These are phyloP conservation scores for Lentinula edodes DNA, from an alignment of 768 basidiomycete species.

Conservation along the genomic window DNA sequence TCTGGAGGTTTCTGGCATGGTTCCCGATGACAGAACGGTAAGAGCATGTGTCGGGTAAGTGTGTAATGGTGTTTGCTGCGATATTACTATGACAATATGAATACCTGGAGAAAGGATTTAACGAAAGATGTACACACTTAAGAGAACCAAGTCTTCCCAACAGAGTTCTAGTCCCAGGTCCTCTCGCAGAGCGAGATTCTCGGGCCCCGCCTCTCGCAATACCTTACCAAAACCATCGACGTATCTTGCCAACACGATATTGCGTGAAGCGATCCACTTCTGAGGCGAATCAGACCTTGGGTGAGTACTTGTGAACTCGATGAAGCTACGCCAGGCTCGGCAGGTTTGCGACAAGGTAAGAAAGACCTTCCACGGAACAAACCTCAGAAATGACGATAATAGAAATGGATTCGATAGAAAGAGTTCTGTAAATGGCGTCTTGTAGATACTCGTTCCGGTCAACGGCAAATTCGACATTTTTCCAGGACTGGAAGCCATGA, in stretches of 20 bases:
- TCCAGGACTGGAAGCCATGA: background rate
- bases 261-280: conserved; percentile 20
- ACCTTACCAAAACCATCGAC: conserved; percentile 50
- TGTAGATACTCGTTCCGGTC: background rate
- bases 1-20: conserved; percentile 15
- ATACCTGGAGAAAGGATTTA: conserved; percentile 5
- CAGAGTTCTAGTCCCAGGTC: conserved; percentile 35
- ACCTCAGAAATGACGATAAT: conserved; percentile 22
- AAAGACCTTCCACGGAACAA: conserved; percentile 33
- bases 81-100: conserved; percentile 43
- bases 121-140: conserved; percentile 44
- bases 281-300: background rate
- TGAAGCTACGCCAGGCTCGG: conserved; percentile 22
- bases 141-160: conserved; percentile 55
- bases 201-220: conserved; percentile 36
- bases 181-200: conserved; percentile 13
- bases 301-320: conserved; percentile 9
- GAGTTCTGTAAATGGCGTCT: background rate
- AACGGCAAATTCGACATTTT: background rate
- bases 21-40: conserved; percentile 36
- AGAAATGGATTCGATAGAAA: conserved; percentile 13
- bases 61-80: conserved; percentile 59
- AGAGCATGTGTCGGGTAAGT: conserved; percentile 69
- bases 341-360: conserved; percentile 35
- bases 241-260: conserved; percentile 41